Evolutionary conservation across 306 rosid genomes (phyloP).

Genomic region (Trifolium fragiferum): DNA sequence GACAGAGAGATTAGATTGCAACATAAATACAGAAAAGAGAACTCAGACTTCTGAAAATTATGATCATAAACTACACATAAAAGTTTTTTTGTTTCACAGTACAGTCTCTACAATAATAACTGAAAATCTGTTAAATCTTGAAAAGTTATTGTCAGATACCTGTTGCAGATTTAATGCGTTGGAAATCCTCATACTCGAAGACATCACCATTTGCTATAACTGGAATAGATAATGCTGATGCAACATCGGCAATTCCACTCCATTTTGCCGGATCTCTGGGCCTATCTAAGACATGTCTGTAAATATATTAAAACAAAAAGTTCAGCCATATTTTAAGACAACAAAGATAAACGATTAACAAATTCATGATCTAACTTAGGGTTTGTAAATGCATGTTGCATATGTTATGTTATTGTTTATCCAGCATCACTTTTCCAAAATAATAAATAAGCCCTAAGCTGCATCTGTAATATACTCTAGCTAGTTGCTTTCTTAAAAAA

Average conservation of each 20-base stretch:
- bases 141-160: slow-evolving; percentile 53
- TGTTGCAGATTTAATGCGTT: slow-evolving; percentile 71
- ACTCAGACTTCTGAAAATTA: slow-evolving; percentile 15
- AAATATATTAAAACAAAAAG: slow-evolving; percentile 41
- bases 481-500: slow-evolving; percentile 36
- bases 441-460: background rate
- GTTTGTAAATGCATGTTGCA: slow-evolving; percentile 5
- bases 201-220: slow-evolving; percentile 91
- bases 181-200: slow-evolving; percentile 73
- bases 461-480: background rate
- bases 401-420: background rate
- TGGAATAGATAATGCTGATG: slow-evolving; percentile 81
- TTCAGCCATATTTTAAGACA: slow-evolving; percentile 30
- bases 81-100: slow-evolving; percentile 23
- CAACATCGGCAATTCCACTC: slow-evolving; percentile 90
- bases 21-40: slow-evolving; percentile 33
- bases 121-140: slow-evolving; percentile 9
- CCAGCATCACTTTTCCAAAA: slow-evolving; percentile 18
- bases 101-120: slow-evolving; percentile 31
- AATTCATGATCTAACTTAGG: slow-evolving; percentile 1
- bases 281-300: slow-evolving; percentile 83
- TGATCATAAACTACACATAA: slow-evolving; percentile 6
- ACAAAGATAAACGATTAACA: slow-evolving; percentile 28
- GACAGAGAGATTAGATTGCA: slow-evolving; percentile 10
- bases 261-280: slow-evolving; percentile 97